phyloP scores from a whole-genome alignment of 306 rosid species.

The Vigna hirtella region DNA sequence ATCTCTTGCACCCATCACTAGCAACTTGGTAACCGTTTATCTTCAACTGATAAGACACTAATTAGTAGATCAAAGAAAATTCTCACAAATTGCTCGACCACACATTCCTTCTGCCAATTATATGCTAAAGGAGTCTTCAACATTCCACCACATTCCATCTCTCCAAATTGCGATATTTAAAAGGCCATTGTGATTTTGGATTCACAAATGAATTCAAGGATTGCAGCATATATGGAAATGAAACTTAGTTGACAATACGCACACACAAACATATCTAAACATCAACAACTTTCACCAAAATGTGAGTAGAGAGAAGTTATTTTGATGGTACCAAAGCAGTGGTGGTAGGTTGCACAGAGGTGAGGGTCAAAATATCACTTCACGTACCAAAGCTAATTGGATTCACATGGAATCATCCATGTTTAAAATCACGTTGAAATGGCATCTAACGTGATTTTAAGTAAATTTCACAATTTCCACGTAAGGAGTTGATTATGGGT shows the following conservation, averaged over 20 bases:
- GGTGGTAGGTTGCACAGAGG: not conserved
- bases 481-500: not conserved
- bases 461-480: not conserved
- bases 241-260: not conserved
- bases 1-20: not conserved
- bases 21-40: not conserved
- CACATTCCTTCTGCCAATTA: not conserved
- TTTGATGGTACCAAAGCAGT: not conserved
- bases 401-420: not conserved
- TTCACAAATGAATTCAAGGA: not conserved
- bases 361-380: not conserved
- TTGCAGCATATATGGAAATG: conserved; percentile 1
- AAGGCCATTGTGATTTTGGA: not conserved
- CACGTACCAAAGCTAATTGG: not conserved
- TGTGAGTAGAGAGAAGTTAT: not conserved
- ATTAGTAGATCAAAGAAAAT: not conserved
- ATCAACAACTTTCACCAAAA: not conserved
- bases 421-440: not conserved
- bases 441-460: not conserved
- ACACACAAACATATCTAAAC: not conserved
- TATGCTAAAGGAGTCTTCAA: not conserved
- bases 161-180: not conserved
- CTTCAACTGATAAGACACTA: conserved; percentile 22
- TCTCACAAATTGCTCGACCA: not conserved
- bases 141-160: not conserved